Evolutionary conservation across 306 rosid species (phyloP), one percentile per base, ranked within the genome.

Genomic region (Parietaria judaica): DNA sequence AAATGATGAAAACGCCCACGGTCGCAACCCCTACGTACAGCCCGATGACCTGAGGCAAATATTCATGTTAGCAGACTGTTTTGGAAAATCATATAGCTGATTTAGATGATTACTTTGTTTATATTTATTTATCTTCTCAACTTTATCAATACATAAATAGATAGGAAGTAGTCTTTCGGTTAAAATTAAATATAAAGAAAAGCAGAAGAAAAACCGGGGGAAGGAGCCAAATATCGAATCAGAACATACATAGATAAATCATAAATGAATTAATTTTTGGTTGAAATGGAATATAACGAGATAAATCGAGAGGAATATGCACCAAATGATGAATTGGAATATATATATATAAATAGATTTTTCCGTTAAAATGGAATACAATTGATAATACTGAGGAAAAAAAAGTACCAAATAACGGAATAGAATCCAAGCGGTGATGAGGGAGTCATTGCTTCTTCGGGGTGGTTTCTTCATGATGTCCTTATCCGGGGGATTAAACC

Each of bases 381-480:
- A 8, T 8, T 1, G 13, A 3, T 46, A 13, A 3, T 7, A 46
- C 3, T 46, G 53, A 5, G 15, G 53, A 2, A n/a, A n/a, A n/a
- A 9, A 1, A 4, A 49, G 55, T 82, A 92, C 96, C 96, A 88
- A 68, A 70, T 92, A 92, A 74, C 95, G 98, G 80, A 92, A 82
- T 71, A 92, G 74, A 71, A 86, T 88, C 98, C 96, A 92, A 61
- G 87, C 69, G 54, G 78, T 86, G 72, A 92, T 88, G 39, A 92
- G 76, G 3, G 95, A 80, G 74, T 92, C 96, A 15, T 82, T 81
- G 58, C 84, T 92, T 66, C 76, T 86, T 62, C 95, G 78, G 37
- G 98, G 96, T 48, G 84, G 95, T 78, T 88, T 92, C 74, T 84
- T 81, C 98, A 92, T 86, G 64, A 92, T 82, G 68, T 92, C 94